phyloP scores from a whole-genome alignment of 1,284 basidiomycete genomes.

The Ceratobasidium sp. region DNA sequence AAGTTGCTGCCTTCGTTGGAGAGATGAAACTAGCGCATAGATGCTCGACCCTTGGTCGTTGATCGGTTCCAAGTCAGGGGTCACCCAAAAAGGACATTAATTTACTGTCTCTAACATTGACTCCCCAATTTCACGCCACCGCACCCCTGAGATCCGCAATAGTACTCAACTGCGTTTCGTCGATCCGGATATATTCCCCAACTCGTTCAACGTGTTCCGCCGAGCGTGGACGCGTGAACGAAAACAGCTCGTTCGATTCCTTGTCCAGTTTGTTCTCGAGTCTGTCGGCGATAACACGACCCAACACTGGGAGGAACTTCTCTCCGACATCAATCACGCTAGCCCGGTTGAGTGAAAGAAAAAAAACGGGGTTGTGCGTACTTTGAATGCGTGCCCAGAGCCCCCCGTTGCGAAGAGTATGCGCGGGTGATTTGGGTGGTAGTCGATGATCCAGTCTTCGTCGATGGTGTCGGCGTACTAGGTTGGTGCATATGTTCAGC shows the following conservation, averaged over 20 bases:
- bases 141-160: slow-evolving; percentile 2
- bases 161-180: slow-evolving; percentile 1
- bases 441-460: slow-evolving; percentile 80
- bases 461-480: slow-evolving; percentile 78
- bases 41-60: too few species aligned
- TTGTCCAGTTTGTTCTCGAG: slow-evolving; percentile 69
- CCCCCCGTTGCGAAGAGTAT: slow-evolving; percentile 78
- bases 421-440: slow-evolving; percentile 61
- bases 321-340: background rate
- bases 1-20: too few species aligned
- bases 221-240: slow-evolving; percentile 53
- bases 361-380: slow-evolving; percentile 46
- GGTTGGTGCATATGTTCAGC: slow-evolving; percentile 46
- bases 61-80: too few species aligned
- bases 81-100: background rate
- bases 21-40: too few species aligned
- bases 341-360: background rate
- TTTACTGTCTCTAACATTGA: background rate
- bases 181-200: slow-evolving; percentile 13
- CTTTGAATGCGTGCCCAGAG: slow-evolving; percentile 86
- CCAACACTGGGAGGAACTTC: slow-evolving; percentile 85
- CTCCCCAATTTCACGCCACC: background rate
- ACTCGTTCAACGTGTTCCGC: slow-evolving; percentile 31
- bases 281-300: slow-evolving; percentile 73
- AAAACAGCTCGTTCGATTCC: slow-evolving; percentile 61